phyloP scores from a whole-genome alignment of 2,329 filamentous ascomycete genomes.

The Ophiobolus disseminans region DNA sequence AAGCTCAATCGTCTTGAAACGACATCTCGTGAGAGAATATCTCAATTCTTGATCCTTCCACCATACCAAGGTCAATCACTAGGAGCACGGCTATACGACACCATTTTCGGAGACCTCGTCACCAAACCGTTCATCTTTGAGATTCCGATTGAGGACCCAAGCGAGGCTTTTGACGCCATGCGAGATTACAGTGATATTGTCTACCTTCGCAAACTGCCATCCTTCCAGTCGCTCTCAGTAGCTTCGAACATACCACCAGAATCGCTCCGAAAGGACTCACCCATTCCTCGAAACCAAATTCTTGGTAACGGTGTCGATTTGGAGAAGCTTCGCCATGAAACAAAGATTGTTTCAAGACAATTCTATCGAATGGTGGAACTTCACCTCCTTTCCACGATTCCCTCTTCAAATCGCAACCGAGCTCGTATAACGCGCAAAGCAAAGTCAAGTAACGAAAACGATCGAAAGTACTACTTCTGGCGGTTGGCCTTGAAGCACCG shows the following conservation, averaged over 20 bases:
- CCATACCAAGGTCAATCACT: constrained; percentile 84
- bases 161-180: constrained; percentile 81
- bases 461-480: constrained; percentile 74
- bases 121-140: constrained; percentile 74
- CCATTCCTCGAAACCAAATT: constrained; percentile 61
- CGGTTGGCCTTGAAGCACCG: constrained; percentile 77
- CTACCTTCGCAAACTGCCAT: constrained; percentile 65
- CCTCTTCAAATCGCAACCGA: constrained; percentile 55
- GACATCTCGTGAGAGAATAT: constrained; percentile 82
- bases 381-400: constrained; percentile 69
- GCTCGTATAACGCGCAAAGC: constrained; percentile 53
- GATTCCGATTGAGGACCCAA: constrained; percentile 93
- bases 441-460: constrained; percentile 62
- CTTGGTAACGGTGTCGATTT: constrained; percentile 63
- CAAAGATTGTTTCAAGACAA: constrained; percentile 79
- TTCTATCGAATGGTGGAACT: constrained; percentile 78
- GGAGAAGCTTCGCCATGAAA: constrained; percentile 63
- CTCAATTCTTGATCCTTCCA: constrained; percentile 90
- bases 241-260: constrained; percentile 57
- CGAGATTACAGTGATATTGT: constrained; percentile 77
- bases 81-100: constrained; percentile 79
- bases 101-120: constrained; percentile 75
- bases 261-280: constrained; percentile 61
- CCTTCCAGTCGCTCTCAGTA: constrained; percentile 63
- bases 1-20: constrained; percentile 62